Conservation (phyloP, 2,329 filamentous ascomycete species). For the Bertia moriformis region DNA sequence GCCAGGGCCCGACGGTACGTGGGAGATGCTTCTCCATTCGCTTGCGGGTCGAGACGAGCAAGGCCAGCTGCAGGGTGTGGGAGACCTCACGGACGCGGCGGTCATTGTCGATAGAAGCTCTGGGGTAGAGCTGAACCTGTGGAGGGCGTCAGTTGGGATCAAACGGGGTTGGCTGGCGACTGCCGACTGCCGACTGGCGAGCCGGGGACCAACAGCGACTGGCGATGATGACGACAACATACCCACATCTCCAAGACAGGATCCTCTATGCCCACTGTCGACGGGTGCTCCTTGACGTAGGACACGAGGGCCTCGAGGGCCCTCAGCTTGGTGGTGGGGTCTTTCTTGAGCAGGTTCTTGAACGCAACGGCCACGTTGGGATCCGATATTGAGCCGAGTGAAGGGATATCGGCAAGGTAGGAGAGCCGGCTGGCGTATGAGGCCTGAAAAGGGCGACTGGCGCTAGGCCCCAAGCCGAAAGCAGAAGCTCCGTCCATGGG, state of each 20-base stretch:
- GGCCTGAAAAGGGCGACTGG: constrained; percentile 20
- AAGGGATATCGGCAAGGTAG: constrained; percentile 74
- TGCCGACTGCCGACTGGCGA: no score
- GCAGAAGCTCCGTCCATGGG: no score
- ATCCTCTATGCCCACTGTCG: constrained; percentile 55
- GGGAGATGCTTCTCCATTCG: constrained; percentile 70
- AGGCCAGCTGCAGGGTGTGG: constrained; percentile 55
- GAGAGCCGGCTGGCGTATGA: constrained; percentile 56
- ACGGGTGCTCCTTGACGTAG: constrained; percentile 40
- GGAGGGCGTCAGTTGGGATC: constrained; percentile 38
- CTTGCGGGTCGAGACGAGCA: constrained; percentile 55
- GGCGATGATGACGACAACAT: constrained; percentile 46
- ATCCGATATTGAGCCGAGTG: constrained; percentile 64
- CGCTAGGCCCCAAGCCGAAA: no score
- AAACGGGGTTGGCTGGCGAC: constrained; percentile 11
- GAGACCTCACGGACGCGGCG: constrained; percentile 77
- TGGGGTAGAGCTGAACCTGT: constrained; percentile 75
- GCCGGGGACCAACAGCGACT: constrained; percentile 6
- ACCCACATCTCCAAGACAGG: constrained; percentile 78
- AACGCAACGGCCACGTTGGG: constrained; percentile 76
- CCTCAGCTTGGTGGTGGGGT: constrained; percentile 80
- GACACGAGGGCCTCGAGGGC: constrained; percentile 72
- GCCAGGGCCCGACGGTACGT: constrained; percentile 72
- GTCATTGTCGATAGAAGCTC: constrained; percentile 77
- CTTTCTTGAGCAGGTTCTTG: constrained; percentile 85